phyloP scores from a whole-genome alignment of 352 stramenopile species.

The Peronospora farinosa region DNA sequence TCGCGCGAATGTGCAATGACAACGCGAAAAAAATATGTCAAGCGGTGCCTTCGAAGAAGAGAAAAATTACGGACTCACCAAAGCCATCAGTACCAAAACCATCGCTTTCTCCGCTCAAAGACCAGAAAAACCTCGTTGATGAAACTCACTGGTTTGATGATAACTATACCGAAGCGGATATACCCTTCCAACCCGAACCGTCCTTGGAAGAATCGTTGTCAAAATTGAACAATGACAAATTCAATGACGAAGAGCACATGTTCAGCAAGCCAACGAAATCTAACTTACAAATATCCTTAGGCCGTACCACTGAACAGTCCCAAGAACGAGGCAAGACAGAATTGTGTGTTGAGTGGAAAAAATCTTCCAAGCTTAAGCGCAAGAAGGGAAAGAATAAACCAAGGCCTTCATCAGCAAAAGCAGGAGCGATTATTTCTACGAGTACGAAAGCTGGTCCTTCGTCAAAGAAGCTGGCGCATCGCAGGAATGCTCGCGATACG shows the following conservation, averaged over 20 bases:
- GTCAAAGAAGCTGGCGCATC: slow-evolving; percentile 27
- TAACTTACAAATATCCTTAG: not conserved
- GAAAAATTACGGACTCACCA: slow-evolving; percentile 6
- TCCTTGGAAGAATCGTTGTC: slow-evolving; percentile 12
- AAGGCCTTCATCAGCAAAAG: slow-evolving; percentile 19
- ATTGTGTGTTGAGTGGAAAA: slow-evolving; percentile 8
- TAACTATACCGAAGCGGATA: slow-evolving; percentile 7
- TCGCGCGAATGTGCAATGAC: slow-evolving; percentile 16
- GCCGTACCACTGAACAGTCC: slow-evolving; percentile 4
- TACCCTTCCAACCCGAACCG: slow-evolving; percentile 1
- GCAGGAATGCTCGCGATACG: slow-evolving; percentile 30
- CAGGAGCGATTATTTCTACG: not conserved
- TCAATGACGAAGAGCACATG: slow-evolving; percentile 31
- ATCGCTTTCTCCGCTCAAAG: slow-evolving; percentile 5
- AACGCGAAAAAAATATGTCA: slow-evolving; percentile 6
- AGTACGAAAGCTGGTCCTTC: slow-evolving; percentile 14
- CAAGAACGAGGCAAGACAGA: slow-evolving; percentile 15
- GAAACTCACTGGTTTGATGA: slow-evolving; percentile 19
- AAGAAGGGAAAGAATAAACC: slow-evolving; percentile 19
- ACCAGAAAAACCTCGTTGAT: slow-evolving; percentile 16
- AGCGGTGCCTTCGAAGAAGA: slow-evolving; percentile 4
- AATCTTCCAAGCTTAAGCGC: slow-evolving; percentile 6
- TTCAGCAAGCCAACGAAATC: slow-evolving; percentile 14
- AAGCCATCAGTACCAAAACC: slow-evolving; percentile 7
- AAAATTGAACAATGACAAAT: slow-evolving; percentile 13